phyloP scores from a whole-genome alignment of 2,329 filamentous ascomycete genomes.

The Alternaria sp. region DNA sequence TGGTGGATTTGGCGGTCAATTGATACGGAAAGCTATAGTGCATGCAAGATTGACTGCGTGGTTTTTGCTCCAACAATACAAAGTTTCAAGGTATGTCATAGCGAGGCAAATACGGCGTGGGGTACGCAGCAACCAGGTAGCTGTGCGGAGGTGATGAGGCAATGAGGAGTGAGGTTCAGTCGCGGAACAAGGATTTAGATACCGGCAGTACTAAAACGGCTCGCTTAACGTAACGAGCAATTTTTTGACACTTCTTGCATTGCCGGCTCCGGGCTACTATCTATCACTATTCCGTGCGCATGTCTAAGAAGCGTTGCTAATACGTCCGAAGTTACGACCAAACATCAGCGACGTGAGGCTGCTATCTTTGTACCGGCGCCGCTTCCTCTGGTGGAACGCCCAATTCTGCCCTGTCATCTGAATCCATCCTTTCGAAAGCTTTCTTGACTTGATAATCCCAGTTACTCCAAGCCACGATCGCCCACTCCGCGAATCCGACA shows the following conservation, averaged over 20 bases:
- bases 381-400: slow-evolving; percentile 40
- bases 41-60: slow-evolving; percentile 3
- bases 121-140: slow-evolving; percentile 22
- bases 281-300: slow-evolving; percentile 31
- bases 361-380: slow-evolving; percentile 28
- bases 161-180: slow-evolving; percentile 32
- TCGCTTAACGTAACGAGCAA: slow-evolving; percentile 36
- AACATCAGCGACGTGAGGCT: not conserved
- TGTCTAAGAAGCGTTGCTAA: slow-evolving; percentile 36
- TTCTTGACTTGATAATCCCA: slow-evolving; percentile 78
- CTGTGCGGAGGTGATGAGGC: slow-evolving; percentile 27
- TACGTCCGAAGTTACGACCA: slow-evolving; percentile 11
- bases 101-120: slow-evolving; percentile 22
- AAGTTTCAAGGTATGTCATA: slow-evolving; percentile 19
- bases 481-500: slow-evolving; percentile 80
- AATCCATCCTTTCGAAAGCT: slow-evolving; percentile 75
- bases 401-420: slow-evolving; percentile 54
- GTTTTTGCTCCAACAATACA: slow-evolving; percentile 3
- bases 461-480: slow-evolving; percentile 77
- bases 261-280: slow-evolving; percentile 28
- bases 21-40: not conserved
- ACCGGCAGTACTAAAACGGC: slow-evolving; percentile 23
- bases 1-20: slow-evolving; percentile 20
- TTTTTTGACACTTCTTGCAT: slow-evolving; percentile 37
- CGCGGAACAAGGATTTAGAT: slow-evolving; percentile 32